Percentiles rank a stretch among this genome's conserved stretches.
These are phyloP conservation scores for Cladosporium cucumerinum DNA, from an alignment of 2,329 filamentous ascomycete species.

Conservation along the genomic window DNA sequence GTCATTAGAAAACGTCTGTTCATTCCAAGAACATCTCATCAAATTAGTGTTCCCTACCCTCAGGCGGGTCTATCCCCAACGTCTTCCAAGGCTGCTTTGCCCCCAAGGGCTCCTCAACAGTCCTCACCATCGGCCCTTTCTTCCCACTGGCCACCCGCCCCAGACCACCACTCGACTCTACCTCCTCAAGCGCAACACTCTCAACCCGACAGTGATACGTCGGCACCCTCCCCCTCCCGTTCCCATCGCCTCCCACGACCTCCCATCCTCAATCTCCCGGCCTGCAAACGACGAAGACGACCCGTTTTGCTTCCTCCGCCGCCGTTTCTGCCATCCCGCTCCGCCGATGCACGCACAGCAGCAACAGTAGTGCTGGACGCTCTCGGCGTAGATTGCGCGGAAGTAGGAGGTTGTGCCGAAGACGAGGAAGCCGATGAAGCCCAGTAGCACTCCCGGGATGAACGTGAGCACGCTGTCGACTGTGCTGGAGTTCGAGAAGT, in stretches of 20 bases:
- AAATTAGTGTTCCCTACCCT: neutral
- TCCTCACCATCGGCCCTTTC: neutral
- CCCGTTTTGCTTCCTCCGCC: too few relatives aligned
- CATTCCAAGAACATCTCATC: neutral
- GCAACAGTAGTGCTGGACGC: neutral
- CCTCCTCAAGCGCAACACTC: neutral
- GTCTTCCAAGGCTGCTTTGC: constrained; percentile 10
- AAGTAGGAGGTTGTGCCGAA: constrained; percentile 23
- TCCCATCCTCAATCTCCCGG: neutral
- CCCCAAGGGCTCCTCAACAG: neutral
- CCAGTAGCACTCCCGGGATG: constrained; percentile 18
- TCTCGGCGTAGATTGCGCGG: constrained; percentile 17
- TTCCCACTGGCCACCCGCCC: neutral
- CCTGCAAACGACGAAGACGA: neutral
- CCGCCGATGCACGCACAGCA: neutral
- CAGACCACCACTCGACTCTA: neutral
- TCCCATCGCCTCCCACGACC: neutral
- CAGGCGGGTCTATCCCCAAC: neutral
- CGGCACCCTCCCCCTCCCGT: neutral
- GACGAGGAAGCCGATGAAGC: constrained; percentile 19
- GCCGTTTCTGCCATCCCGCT: too few relatives aligned
- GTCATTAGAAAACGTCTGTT: neutral
- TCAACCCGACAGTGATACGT: neutral
- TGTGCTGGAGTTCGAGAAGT: constrained; percentile 17
- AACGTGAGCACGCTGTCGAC: constrained; percentile 19